Conservation (phyloP, 345 rosid species). For the Syzygium jambos region DNA sequence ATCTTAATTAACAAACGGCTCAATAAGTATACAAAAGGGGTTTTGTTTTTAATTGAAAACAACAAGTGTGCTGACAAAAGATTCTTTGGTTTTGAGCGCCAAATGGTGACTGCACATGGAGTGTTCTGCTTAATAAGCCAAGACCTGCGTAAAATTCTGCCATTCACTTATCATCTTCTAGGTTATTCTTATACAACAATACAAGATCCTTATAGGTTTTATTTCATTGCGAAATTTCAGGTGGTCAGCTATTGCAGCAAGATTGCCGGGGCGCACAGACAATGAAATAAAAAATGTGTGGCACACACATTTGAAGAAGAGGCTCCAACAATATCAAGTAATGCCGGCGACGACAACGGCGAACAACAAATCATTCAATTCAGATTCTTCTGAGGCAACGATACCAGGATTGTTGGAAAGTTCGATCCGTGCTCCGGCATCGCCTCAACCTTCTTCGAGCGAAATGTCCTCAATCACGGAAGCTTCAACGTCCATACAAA, state of each 20-base stretch:
- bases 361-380: neutral
- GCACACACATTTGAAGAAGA: constrained; percentile 92
- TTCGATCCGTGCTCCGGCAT: neutral
- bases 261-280: constrained; percentile 79
- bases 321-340: constrained; percentile 27
- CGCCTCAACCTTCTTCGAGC: constrained; percentile 43
- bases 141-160: neutral
- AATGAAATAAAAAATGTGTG: constrained; percentile 89
- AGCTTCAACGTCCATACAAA: constrained; percentile 4
- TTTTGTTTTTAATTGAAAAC: neutral
- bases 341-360: neutral
- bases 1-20: neutral
- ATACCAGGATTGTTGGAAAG: neutral
- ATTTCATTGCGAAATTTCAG: constrained; percentile 17
- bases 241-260: constrained; percentile 88
- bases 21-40: neutral
- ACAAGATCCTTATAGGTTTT: neutral
- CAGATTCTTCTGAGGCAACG: neutral
- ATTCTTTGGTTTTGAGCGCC: neutral
- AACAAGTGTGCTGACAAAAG: neutral
- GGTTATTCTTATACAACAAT: neutral
- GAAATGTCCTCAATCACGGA: constrained; percentile 34
- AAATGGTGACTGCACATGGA: neutral
- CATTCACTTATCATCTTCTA: neutral
- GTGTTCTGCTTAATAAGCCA: neutral